Percentiles rank a stretch among this genome's conserved stretches.
phyloP scores from a whole-genome alignment of 306 rosid genomes.

The Sophora flavescens region DNA sequence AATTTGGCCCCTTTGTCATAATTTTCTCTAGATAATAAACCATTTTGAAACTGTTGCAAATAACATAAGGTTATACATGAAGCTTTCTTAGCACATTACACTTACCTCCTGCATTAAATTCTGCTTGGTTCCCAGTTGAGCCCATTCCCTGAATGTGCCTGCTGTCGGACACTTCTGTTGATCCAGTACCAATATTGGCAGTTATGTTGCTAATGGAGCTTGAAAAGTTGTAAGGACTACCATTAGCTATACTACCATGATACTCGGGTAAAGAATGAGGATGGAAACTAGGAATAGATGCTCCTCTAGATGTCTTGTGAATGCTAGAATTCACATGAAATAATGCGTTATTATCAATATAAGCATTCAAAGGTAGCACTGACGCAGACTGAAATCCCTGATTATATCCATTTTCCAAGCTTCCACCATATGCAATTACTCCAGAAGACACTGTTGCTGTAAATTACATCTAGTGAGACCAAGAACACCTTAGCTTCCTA shows the following conservation, averaged over 20 bases:
- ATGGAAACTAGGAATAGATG: slow-evolving; percentile 60
- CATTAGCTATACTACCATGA: slow-evolving; percentile 64
- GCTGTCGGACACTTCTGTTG: slow-evolving; percentile 60
- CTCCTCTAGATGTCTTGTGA: slow-evolving; percentile 59
- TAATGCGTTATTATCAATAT: slow-evolving; percentile 55
- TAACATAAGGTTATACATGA: slow-evolving; percentile 20
- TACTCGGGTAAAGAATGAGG: slow-evolving; percentile 83
- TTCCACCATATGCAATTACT: slow-evolving; percentile 53
- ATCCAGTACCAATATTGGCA: slow-evolving; percentile 60
- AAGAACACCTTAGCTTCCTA: slow-evolving; percentile 34
- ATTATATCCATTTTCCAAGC: slow-evolving; percentile 64
- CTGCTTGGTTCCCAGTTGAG: slow-evolving; percentile 61
- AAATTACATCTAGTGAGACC: slow-evolving; percentile 43
- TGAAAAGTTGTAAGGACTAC: slow-evolving; percentile 55
- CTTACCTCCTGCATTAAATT: slow-evolving; percentile 73
- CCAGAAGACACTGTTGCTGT: slow-evolving; percentile 59
- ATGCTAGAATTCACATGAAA: slow-evolving; percentile 58
- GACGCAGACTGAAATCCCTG: slow-evolving; percentile 62
- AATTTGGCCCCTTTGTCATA: background rate
- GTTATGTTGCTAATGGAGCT: slow-evolving; percentile 54
- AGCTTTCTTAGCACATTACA: slow-evolving; percentile 32
- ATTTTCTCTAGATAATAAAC: slow-evolving; percentile 1
- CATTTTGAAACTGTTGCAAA: slow-evolving; percentile 38
- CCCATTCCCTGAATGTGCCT: slow-evolving; percentile 61
- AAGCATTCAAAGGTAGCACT: slow-evolving; percentile 53